A percentile compares a stretch with the other conserved stretches of the same genome.
phyloP scores from a whole-genome alignment of 768 basidiomycete species.

The Podaxis sp. region DNA sequence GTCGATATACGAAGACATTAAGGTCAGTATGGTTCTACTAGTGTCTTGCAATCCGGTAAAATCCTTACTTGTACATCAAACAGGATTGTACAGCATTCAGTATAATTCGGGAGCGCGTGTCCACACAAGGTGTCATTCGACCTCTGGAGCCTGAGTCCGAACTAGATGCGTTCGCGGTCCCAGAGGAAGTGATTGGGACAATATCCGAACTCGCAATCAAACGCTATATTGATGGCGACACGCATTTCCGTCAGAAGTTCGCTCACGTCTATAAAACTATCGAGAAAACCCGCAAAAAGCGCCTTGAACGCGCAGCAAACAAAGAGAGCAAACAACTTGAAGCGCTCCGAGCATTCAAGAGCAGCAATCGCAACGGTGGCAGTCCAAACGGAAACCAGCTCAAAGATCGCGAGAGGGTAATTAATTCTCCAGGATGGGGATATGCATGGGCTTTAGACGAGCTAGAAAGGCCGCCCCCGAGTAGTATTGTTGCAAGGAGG shows the following conservation, averaged over 20 bases:
- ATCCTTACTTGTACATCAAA: not conserved
- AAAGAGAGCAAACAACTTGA: constrained; percentile 60
- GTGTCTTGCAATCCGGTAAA: not conserved
- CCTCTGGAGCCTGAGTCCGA: constrained; percentile 72
- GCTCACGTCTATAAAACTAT: constrained; percentile 52
- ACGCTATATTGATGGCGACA: constrained; percentile 70
- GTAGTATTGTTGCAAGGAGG: constrained; percentile 85
- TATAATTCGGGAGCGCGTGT: constrained; percentile 93
- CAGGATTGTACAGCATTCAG: constrained; percentile 43
- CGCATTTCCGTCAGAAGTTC: constrained; percentile 68
- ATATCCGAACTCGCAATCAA: constrained; percentile 73
- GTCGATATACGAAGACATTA: constrained; percentile 49
- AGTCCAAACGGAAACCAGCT: not conserved
- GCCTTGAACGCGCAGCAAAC: constrained; percentile 57
- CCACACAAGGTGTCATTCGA: constrained; percentile 78
- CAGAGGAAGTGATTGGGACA: constrained; percentile 65
- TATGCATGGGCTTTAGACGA: constrained; percentile 88
- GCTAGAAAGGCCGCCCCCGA: constrained; percentile 84
- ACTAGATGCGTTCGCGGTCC: constrained; percentile 64
- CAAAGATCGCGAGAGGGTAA: constrained; percentile 33
- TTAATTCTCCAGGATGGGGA: constrained; percentile 57
- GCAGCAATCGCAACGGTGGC: constrained; percentile 16
- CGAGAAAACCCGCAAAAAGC: constrained; percentile 65
- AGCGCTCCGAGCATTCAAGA: constrained; percentile 27
- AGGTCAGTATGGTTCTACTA: constrained; percentile 34